These are phyloP conservation scores for Boletus sp. DNA, from an alignment of 768 basidiomycete species.

Conservation along the genomic window DNA sequence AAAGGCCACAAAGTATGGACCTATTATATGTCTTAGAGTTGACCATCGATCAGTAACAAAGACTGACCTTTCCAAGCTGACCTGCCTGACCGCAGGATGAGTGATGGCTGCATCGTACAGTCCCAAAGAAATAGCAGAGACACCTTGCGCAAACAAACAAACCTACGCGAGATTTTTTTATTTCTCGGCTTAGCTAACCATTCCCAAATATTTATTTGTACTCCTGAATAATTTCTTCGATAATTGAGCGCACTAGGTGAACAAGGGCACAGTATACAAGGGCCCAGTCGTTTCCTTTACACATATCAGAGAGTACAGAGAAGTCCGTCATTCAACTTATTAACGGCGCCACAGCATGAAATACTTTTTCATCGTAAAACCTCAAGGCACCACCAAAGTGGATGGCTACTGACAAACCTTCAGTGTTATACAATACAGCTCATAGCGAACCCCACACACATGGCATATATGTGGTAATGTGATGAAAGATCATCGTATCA, in stretches of 20 bases:
- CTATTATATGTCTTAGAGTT: constrained; percentile 37
- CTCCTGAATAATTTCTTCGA: too few relatives aligned
- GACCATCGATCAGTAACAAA: not conserved
- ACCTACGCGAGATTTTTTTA: not conserved
- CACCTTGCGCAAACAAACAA: constrained; percentile 1
- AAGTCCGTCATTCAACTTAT: too few relatives aligned
- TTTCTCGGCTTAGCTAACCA: not conserved
- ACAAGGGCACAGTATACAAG: too few relatives aligned
- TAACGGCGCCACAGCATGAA: too few relatives aligned
- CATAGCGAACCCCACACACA: not conserved
- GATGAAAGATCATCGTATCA: not conserved
- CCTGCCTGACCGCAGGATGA: constrained; percentile 57
- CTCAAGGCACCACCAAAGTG: too few relatives aligned
- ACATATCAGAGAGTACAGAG: too few relatives aligned
- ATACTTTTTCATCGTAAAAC: too few relatives aligned
- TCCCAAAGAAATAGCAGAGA: not conserved
- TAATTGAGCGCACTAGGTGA: too few relatives aligned
- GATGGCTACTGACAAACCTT: not conserved
- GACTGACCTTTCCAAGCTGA: constrained; percentile 81
- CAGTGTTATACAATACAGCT: not conserved
- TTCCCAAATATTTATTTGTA: too few relatives aligned
- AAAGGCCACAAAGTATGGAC: constrained; percentile 93
- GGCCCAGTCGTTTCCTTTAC: too few relatives aligned
- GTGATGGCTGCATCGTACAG: constrained; percentile 57
- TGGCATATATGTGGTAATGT: too few relatives aligned